phyloP scores from a whole-genome alignment of 2,329 filamentous ascomycete genomes.

The Curvularia sp. region DNA sequence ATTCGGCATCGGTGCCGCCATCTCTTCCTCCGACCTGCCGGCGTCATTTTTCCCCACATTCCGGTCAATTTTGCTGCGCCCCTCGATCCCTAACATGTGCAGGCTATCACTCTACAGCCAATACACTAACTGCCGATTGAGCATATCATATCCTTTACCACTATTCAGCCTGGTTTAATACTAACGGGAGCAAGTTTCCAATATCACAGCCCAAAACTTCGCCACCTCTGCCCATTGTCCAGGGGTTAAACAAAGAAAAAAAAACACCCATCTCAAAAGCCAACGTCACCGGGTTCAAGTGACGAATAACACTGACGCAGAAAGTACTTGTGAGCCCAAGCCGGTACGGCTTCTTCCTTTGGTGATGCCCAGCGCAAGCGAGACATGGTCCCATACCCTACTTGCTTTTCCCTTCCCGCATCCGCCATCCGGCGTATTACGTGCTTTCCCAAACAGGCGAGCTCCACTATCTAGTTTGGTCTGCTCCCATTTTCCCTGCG shows the following conservation, averaged over 20 bases:
- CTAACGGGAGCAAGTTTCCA: neutral
- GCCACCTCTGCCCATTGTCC: neutral
- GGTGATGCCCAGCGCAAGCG: slow-evolving; percentile 16
- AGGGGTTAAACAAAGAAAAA: neutral
- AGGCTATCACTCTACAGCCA: neutral
- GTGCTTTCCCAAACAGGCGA: slow-evolving; percentile 4
- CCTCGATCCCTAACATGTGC: neutral
- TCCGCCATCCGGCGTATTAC: slow-evolving; percentile 15
- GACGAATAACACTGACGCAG: neutral
- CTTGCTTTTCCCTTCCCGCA: slow-evolving; percentile 2
- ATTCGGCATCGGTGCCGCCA: neutral
- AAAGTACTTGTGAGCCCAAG: slow-evolving; percentile 1
- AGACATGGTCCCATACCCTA: neutral
- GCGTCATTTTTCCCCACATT: neutral
- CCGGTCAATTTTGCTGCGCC: neutral
- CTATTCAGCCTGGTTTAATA: neutral
- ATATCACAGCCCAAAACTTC: neutral
- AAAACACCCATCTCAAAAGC: neutral
- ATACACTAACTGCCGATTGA: neutral
- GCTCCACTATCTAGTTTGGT: neutral
- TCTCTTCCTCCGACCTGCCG: neutral
- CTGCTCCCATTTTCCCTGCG: too few relatives aligned
- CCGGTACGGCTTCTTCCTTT: neutral
- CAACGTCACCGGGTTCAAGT: neutral
- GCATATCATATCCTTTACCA: neutral